Conservation (phyloP, 2,329 filamentous ascomycete genomes). For the Ophiostoma fasciatum region DNA sequence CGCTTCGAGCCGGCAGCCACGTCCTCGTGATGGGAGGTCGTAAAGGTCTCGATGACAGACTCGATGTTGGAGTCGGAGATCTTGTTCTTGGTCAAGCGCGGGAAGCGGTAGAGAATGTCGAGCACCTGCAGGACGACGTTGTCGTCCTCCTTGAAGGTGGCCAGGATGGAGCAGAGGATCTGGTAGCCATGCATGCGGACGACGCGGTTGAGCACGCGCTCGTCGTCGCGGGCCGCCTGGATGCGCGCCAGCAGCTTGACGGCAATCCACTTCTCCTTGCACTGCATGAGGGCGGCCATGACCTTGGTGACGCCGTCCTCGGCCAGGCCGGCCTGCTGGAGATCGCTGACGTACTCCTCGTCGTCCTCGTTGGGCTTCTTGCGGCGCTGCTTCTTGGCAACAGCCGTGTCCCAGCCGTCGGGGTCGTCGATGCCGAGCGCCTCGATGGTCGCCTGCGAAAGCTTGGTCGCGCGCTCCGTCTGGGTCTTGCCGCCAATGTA, state of each 20-base stretch:
- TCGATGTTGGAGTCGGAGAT: conserved; percentile 95
- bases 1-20: conserved; percentile 57
- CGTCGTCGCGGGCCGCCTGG: conserved; percentile 63
- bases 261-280: conserved; percentile 98
- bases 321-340: conserved; percentile 64
- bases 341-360: conserved; percentile 86
- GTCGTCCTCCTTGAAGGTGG: conserved; percentile 73
- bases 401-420: conserved; percentile 81
- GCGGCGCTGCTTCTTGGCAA: conserved; percentile 80
- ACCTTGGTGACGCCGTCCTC: conserved; percentile 81
- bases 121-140: conserved; percentile 84
- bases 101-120: conserved; percentile 76
- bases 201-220: conserved; percentile 73
- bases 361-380: conserved; percentile 87
- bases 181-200: conserved; percentile 96
- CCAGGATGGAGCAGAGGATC: conserved; percentile 76
- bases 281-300: conserved; percentile 93
- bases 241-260: conserved; percentile 88
- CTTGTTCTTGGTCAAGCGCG: conserved; percentile 88
- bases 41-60: conserved; percentile 56
- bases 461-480: conserved; percentile 84
- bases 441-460: conserved; percentile 80
- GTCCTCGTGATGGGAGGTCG: conserved; percentile 53
- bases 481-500: conserved; percentile 97
- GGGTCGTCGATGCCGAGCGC: conserved; percentile 88